Evolutionary conservation across 129 eudicot species (phyloP).

Genomic region (Cynara cardunculus): DNA sequence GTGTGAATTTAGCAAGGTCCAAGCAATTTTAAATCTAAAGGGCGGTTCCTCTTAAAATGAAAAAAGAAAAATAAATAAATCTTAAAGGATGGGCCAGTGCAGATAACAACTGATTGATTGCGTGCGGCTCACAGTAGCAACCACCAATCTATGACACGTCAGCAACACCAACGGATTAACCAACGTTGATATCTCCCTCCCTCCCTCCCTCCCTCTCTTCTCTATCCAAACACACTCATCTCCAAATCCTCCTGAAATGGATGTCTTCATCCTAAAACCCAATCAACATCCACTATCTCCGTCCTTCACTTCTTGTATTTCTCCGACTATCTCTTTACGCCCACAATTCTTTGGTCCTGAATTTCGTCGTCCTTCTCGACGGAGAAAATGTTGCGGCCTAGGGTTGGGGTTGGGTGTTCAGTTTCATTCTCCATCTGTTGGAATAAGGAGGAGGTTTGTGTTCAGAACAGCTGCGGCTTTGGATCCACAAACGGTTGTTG

Average conservation of each 20-base stretch:
- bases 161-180: slow-evolving; percentile 25
- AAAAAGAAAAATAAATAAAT: neutral
- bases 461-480: slow-evolving; percentile 51
- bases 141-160: slow-evolving; percentile 35
- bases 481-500: slow-evolving; percentile 40
- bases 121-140: slow-evolving; percentile 15
- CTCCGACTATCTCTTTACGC: slow-evolving; percentile 37
- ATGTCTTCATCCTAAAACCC: slow-evolving; percentile 47
- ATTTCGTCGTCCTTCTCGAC: slow-evolving; percentile 45
- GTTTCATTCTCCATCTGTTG: slow-evolving; percentile 12
- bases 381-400: slow-evolving; percentile 40
- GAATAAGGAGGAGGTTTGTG: slow-evolving; percentile 14
- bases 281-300: slow-evolving; percentile 36
- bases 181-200: slow-evolving; percentile 13
- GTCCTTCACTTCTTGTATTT: slow-evolving; percentile 29
- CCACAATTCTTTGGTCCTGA: slow-evolving; percentile 42
- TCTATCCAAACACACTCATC: slow-evolving; percentile 3
- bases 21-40: too few species aligned
- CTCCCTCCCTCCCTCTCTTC: slow-evolving; percentile 6
- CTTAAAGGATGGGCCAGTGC: slow-evolving; percentile 1
- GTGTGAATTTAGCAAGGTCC: too few species aligned
- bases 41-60: too few species aligned
- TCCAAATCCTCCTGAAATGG: slow-evolving; percentile 36
- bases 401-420: slow-evolving; percentile 40
- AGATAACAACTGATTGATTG: slow-evolving; percentile 33